Base-by-base conservation (phyloP, 139 green algal species). In the Desmodesmus armatus region DNA sequence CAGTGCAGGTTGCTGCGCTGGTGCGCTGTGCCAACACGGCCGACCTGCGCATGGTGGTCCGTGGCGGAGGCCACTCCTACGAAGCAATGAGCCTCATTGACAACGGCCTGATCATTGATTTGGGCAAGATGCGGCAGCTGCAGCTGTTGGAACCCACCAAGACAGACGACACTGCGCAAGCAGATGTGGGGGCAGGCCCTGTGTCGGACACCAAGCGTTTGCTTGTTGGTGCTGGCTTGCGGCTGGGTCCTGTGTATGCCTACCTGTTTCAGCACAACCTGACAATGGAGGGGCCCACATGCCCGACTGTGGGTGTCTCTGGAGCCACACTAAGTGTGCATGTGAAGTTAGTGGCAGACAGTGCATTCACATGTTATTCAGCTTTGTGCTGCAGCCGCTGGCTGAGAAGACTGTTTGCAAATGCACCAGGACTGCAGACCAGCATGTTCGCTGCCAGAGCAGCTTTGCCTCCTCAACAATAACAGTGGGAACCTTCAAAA, bases 71-170 rank as follows among this genome's bases (percentile, higher is more conserved):
- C 63, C 63, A 71, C 31, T 71, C 63, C 11, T 71, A 71, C 19
- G 63, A 71, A 21, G 63, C 63, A n/a, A 71, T 71, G 63, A 43
- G n/a, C 5, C 63, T 71, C 29, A 71, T 71, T 9, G 41, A 71
- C 29, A 1, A 40, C 19, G 63, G 63, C 9, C 63, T 71, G n/a
- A 29, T 71, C 29, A 40, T 71, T 40, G 63, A 71, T 29, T 21
- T 71, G 29, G 29, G 7, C 7, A 15, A 21, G 1, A 71, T 71
- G 63, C n/a, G 41, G n/a, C 11, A 21, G 29, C 40, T 71, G 29
- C 63, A 43, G 2, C 63, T 71, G 27, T n/a, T 71, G 21, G 31
- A 67, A 19, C 31, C 29, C 29, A 21, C 29, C 13, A 41, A 41
- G 5, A 19, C 63, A 41, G 47, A 9, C 47, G 9, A 9, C 47